Base-by-base conservation (phyloP, 371 early-diverging fungal genomes). In the Circinella minor region DNA sequence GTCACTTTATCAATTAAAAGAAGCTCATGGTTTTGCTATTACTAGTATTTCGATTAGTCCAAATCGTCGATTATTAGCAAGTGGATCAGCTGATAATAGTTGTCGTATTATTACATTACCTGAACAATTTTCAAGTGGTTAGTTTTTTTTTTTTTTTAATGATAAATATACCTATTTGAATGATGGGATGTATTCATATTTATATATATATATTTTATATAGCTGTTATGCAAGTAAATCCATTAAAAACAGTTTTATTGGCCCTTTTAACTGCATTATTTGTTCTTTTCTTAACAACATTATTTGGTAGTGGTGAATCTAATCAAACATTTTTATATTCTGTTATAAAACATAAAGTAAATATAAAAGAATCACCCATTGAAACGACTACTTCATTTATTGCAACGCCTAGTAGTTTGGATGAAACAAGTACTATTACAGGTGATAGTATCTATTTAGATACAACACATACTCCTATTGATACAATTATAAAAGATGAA, bases 61-160 rank as follows among this genome's bases (percentile, higher is more conserved):
- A 49, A 85, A 88, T 57, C 79, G 83, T 43, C 81, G 82, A 5
- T 66, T 84, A 51, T 63, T 92, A 46, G 84, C 86, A 27, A 92
- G 87, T 69, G 92, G 85, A 0, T 92, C 92, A 8, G 90, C 89
- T 2, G 92, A 92, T 62, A 87, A 84, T 55, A 83, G 84, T 1
- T 91, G 90, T 70, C 79, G 81, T 20, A 79, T 90, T 47, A 78
- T 85, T 18, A 60, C 63, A 36, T 73, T 92, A 20, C 92, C 92
- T 27, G 71, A 81, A 66, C 84, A 83, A 15, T 88, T 88, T 72
- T 75, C 81, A 43, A 70, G 66, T 54, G 71, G 78, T 79, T 77
- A 80, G 72, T 27, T 3, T 4, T 10, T 51, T 4, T 36, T 64
- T 34, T 9, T 13, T 46, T 9, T 4, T 4, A n/a, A 15, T 8